Base-by-base conservation (phyloP, 345 rosid species). In the Kernera saxatilis region DNA sequence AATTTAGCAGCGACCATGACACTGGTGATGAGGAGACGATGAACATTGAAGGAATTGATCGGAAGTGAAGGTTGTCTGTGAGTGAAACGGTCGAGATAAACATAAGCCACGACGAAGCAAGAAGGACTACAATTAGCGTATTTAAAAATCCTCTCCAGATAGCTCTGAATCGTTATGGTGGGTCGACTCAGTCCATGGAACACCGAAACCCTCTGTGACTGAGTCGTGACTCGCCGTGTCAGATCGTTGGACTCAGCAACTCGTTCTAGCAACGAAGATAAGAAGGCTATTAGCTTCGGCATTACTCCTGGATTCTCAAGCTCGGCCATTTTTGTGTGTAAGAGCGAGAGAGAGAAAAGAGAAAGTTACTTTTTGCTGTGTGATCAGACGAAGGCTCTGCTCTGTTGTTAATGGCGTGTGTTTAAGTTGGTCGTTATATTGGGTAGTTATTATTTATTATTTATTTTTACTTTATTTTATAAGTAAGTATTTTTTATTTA, bases 121-220 rank as follows among this genome's bases (percentile, higher is more conserved):
- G 86, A 84, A 0, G 96, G 88, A 76, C 98, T 93, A 56, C 98
- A 93, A 69, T 93, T 93, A 0, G 97, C 96, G 43, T 90, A 90
- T 82, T 88, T 87, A 82, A 85, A 83, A 45, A 93, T 90, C 79
- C 98, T 82, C 74, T 88, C 87, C 8, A 93, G 70, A 60, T 93
- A 90, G 75, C 81, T 73, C 26, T 82, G 96, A 49, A 93, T 84
- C 18, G 98, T 86, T 51, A 93, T 90, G 6, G 85, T 64, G 0
- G 98, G 98, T 14, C 89, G 87, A 49, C 82, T 78, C 0, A 88
- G 72, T 53, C 98, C 98, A 40, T 93, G 91, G 37, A 93, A 93
- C 26, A 86, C 87, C 0, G 97, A 90, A 4, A 81, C 71, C n/a
- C 76, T 84, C 81, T 84, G 87, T 1, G 84, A 60, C 35, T 73